Evolutionary conservation across 495 filamentous ascomycete species (phyloP), one percentile per base, ranked within the genome.

Genomic region (Trichoderma asperelloides): DNA sequence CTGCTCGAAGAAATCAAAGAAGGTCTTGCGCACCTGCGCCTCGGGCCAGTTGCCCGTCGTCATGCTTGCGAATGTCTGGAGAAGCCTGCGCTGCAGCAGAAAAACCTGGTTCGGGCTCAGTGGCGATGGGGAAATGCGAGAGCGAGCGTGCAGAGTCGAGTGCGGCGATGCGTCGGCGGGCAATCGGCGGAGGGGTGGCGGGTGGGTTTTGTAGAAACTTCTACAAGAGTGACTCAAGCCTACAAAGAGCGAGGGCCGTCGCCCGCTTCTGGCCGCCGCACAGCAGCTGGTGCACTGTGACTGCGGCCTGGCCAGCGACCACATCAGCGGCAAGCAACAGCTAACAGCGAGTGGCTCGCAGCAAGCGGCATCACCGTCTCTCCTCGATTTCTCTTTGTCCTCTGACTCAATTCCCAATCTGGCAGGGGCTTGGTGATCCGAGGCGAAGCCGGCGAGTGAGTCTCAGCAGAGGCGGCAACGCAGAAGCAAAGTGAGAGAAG

Each of bases 1-100:
- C 62, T 86, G 80, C 69, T 83, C 82, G 77, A 98, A 97, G 78
- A 91, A 98, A 68, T 92, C 84, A 75, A 93, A 91, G 63, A 98
- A 86, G 65, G 86, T 88, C 76, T 96, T 86, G 72, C 89, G 84
- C 68, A 91, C 89, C 64, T 79, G 78, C 67, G 77, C 74, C 65
- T 86, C 87, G 66, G 82, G 82, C 89, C 89, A 91, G 79, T 88
- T 74, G 69, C 77, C 74, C 39, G 74, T 74, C 39, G 74, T 74
- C 79, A 81, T 81, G 74, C 68, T 72, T 69, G 72, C 73, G 69
- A 45, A 55, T 64, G 70, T 67, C 15, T 41, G 40, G 15, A 13
- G 64, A 1, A 65, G 62, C 37, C 66, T 64, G 55, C 65, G 63
- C 45, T 39, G 55, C 55, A 55, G 49, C 16, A 51, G 47, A 23